Percentiles rank a stretch among this genome's conserved stretches.
These are phyloP conservation scores for Penstemon eatonii DNA, from an alignment of 257 asterid genomes.

Conservation along the genomic window DNA sequence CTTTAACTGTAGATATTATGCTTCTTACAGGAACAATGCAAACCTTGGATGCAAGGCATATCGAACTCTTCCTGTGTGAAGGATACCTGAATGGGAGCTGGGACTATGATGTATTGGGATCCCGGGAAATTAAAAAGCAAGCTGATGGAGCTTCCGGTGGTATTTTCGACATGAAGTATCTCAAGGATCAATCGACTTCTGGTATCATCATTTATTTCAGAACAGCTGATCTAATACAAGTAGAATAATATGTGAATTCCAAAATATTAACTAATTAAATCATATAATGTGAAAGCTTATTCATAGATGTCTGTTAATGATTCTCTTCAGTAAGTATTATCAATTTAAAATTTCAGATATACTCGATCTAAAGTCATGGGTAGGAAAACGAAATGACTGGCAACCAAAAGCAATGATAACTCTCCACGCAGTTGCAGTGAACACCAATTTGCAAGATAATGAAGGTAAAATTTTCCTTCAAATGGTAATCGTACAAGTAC, in stretches of 20 bases:
- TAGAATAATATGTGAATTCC: neutral
- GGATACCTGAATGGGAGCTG: conserved; percentile 74
- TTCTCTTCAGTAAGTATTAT: neutral
- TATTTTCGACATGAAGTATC: conserved; percentile 73
- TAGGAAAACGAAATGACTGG: conserved; percentile 73
- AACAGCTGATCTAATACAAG: neutral
- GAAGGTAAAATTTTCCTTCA: conserved; percentile 56
- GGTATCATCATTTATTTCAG: conserved; percentile 42
- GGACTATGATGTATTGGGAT: conserved; percentile 66
- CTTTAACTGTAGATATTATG: conserved; percentile 3
- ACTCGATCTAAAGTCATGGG: conserved; percentile 77
- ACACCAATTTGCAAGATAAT: conserved; percentile 85
- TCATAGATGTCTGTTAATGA: neutral
- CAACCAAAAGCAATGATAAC: conserved; percentile 82
- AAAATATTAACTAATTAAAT: conserved; percentile 1
- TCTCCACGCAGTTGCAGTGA: conserved; percentile 77
- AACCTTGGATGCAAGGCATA: conserved; percentile 88
- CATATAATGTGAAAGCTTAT: neutral
- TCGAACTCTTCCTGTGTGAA: conserved; percentile 72
- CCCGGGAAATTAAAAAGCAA: conserved; percentile 55
- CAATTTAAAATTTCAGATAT: conserved; percentile 51
- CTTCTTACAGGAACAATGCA: conserved; percentile 88
- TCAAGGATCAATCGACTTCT: conserved; percentile 63
- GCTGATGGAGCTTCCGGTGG: conserved; percentile 76
- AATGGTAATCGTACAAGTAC: neutral